These are phyloP conservation scores for Eucalyptus curtisii DNA, from an alignment of 345 rosid genomes.

Conservation along the genomic window DNA sequence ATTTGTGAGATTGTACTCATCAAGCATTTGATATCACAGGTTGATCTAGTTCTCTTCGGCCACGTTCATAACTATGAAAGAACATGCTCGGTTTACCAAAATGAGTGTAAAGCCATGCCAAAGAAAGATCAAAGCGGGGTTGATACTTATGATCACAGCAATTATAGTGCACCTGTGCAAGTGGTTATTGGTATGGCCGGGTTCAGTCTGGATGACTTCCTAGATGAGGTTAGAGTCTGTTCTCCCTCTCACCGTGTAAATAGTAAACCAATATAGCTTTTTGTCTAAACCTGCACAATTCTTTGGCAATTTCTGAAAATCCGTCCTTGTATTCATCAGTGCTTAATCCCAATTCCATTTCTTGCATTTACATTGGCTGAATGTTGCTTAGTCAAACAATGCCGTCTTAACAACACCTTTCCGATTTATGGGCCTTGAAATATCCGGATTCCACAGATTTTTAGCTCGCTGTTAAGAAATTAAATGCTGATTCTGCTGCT, in stretches of 20 bases:
- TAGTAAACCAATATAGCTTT: neutral
- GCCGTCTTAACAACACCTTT: neutral
- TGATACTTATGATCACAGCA: conserved; percentile 41
- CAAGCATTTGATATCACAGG: conserved; percentile 3
- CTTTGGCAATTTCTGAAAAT: neutral
- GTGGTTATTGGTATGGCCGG: conserved; percentile 67
- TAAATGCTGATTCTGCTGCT: neutral
- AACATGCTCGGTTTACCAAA: conserved; percentile 36
- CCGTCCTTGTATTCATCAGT: neutral
- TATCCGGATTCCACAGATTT: neutral
- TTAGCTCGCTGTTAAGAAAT: neutral
- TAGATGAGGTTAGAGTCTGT: conserved; percentile 7
- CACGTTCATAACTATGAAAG: conserved; percentile 71
- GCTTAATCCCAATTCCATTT: neutral
- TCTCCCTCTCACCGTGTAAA: neutral
- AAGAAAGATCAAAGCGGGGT: conserved; percentile 21
- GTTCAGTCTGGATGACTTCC: conserved; percentile 32
- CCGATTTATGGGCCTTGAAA: neutral
- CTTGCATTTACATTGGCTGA: neutral
- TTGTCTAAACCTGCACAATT: neutral
- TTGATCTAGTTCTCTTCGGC: conserved; percentile 48
- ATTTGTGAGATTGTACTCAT: neutral
- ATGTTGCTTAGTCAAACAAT: neutral
- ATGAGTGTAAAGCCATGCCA: conserved; percentile 38
- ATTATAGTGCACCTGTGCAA: conserved; percentile 50